phyloP scores from a whole-genome alignment of 192 early-diverging fungal species.

The Backusella morwellensis region DNA sequence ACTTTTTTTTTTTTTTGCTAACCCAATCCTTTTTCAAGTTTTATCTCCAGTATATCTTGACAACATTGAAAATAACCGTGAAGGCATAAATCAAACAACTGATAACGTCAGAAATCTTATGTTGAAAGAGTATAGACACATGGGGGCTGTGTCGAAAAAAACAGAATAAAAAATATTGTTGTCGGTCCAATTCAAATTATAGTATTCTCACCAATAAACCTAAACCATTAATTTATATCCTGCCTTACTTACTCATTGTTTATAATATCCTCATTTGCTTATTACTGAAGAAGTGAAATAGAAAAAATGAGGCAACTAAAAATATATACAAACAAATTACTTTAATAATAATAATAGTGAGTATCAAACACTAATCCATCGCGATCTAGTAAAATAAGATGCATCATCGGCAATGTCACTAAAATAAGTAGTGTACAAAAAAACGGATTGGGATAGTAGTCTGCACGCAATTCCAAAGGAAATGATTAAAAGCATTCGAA shows the following conservation, averaged over 20 bases:
- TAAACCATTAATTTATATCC: neutral
- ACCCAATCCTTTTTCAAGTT: neutral
- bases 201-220: neutral
- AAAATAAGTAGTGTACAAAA: constrained; percentile 34
- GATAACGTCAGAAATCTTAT: neutral
- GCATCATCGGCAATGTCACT: neutral
- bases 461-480: constrained; percentile 43
- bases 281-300: too few species aligned
- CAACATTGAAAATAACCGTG: neutral
- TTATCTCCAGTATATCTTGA: neutral
- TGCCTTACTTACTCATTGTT: too few species aligned
- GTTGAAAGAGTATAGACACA: neutral
- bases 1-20: neutral
- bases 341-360: too few species aligned
- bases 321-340: too few species aligned
- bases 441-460: constrained; percentile 43
- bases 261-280: too few species aligned
- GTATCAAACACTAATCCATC: constrained; percentile 24
- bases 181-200: neutral
- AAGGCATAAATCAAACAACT: neutral
- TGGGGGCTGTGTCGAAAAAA: neutral
- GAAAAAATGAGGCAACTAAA: too few species aligned
- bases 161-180: neutral
- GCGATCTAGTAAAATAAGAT: constrained; percentile 13
- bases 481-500: constrained; percentile 44